Evolutionary conservation across 75 land plant genomes (phyloP).

Genomic region (Cunninghamia lanceolata): DNA sequence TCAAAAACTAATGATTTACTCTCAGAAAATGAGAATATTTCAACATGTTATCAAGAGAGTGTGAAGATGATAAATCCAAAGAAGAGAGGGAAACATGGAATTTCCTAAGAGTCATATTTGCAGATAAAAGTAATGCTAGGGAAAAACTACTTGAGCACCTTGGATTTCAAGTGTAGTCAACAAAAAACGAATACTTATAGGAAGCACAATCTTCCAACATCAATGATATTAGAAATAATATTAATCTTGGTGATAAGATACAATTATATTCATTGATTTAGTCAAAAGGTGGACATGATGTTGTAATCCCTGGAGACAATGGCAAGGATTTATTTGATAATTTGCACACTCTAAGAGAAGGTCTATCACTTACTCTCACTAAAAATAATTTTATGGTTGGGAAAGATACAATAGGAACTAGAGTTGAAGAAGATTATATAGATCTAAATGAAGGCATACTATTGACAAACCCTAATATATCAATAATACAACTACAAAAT

Average conservation of each 20-base stretch:
- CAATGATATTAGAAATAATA: no score
- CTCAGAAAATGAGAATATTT: no score
- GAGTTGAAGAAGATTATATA: no score
- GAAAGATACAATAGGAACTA: constrained; percentile 20
- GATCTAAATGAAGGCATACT: no score
- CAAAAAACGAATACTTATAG: constrained; percentile 17
- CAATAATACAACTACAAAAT: no score
- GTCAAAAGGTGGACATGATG: constrained; percentile 13
- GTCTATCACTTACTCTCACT: constrained; percentile 34
- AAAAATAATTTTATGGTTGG: constrained; percentile 26
- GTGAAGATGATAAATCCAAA: no score
- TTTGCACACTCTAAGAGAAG: constrained; percentile 68
- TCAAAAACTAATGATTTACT: no score
- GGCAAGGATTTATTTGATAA: constrained; percentile 97
- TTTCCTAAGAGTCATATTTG: constrained; percentile 92
- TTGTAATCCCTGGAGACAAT: constrained; percentile 46
- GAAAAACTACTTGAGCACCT: constrained; percentile 67
- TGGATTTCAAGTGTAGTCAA: constrained; percentile 56
- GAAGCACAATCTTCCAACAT: no score
- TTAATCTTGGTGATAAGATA: no score
- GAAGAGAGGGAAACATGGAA: constrained; percentile 89
- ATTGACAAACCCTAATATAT: no score
- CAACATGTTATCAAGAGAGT: no score
- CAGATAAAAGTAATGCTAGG: constrained; percentile 83
- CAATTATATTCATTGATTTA: constrained; percentile 2